Evolutionary conservation across 2,329 filamentous ascomycete species (phyloP).

Genomic region (Scedosporium dehoogii): DNA sequence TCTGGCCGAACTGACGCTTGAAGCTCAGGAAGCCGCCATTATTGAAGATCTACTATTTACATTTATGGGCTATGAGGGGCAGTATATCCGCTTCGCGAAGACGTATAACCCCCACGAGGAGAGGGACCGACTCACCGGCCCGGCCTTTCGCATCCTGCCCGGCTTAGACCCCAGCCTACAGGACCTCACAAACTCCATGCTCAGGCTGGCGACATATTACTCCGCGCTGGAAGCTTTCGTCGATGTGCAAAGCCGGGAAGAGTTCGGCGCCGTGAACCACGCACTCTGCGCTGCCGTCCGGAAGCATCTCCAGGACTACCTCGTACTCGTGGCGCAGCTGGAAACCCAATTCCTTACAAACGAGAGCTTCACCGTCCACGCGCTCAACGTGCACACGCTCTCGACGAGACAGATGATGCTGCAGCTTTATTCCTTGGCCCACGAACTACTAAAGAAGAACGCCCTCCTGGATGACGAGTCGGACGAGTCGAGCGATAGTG

Average conservation of each 20-base stretch:
- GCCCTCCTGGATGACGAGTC: slow-evolving; percentile 76
- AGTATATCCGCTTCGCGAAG: slow-evolving; percentile 82
- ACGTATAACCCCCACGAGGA: slow-evolving; percentile 77
- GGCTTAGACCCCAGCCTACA: slow-evolving; percentile 86
- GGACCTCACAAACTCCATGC: slow-evolving; percentile 78
- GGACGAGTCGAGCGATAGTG: slow-evolving; percentile 60
- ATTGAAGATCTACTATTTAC: slow-evolving; percentile 88
- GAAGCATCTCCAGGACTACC: slow-evolving; percentile 84
- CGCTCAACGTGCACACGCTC: slow-evolving; percentile 84
- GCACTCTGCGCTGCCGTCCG: slow-evolving; percentile 91
- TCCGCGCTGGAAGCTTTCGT: slow-evolving; percentile 85
- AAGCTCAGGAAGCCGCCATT: slow-evolving; percentile 77
- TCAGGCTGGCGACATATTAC: slow-evolving; percentile 92
- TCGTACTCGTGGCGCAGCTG: slow-evolving; percentile 84
- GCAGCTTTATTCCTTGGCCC: slow-evolving; percentile 78
- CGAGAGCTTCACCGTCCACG: slow-evolving; percentile 80
- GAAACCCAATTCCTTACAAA: slow-evolving; percentile 90
- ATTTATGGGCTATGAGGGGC: slow-evolving; percentile 98
- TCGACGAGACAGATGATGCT: slow-evolving; percentile 85
- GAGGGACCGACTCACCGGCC: slow-evolving; percentile 76
- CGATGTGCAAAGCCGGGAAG: slow-evolving; percentile 84
- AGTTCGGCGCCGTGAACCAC: slow-evolving; percentile 92
- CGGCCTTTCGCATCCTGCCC: slow-evolving; percentile 65
- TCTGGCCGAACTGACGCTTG: slow-evolving; percentile 61
- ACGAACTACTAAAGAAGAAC: slow-evolving; percentile 82